Evolutionary conservation across 768 basidiomycete genomes (phyloP).

Genomic region (Clavaria fumosa): DNA sequence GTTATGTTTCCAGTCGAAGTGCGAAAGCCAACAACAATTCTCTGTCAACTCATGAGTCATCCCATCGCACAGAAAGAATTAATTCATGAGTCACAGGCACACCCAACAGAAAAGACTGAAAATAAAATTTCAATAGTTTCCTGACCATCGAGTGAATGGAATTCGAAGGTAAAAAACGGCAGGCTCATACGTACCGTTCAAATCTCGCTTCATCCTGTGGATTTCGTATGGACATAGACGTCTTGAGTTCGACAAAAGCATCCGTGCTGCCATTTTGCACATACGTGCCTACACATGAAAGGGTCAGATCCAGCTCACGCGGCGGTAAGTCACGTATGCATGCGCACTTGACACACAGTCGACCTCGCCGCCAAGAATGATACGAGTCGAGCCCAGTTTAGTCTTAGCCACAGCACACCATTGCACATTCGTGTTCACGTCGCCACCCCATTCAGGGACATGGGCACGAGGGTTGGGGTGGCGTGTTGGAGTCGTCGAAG

Average conservation of each 20-base stretch:
- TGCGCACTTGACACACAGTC: conserved; percentile 68
- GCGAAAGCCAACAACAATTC: conserved; percentile 79
- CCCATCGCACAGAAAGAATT: conserved; percentile 2
- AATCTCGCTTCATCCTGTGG: conserved; percentile 54
- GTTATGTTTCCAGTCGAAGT: conserved; percentile 56
- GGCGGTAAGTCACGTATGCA: conserved; percentile 1
- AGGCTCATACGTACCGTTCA: conserved; percentile 44
- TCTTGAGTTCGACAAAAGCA: conserved; percentile 77
- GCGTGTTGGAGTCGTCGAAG: conserved; percentile 28
- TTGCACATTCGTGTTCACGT: conserved; percentile 78
- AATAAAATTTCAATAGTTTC: conserved; percentile 85
- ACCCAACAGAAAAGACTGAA: conserved; percentile 82
- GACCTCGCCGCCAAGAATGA: conserved; percentile 81
- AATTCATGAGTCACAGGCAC: conserved; percentile 63
- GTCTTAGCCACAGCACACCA: conserved; percentile 88
- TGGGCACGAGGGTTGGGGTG: conserved; percentile 14
- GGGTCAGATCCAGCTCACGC: conserved; percentile 36
- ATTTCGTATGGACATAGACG: conserved; percentile 56
- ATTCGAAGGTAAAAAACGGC: background rate
- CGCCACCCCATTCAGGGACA: conserved; percentile 51
- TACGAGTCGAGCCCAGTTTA: conserved; percentile 52
- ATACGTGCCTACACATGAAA: too few relatives aligned
- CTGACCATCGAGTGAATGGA: conserved; percentile 21
- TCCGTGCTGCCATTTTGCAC: conserved; percentile 49
- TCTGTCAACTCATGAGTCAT: conserved; percentile 24